Evolutionary conservation across 1,139 yeast species (phyloP).

Genomic region (Hemisphaericaspora subhashii): DNA sequence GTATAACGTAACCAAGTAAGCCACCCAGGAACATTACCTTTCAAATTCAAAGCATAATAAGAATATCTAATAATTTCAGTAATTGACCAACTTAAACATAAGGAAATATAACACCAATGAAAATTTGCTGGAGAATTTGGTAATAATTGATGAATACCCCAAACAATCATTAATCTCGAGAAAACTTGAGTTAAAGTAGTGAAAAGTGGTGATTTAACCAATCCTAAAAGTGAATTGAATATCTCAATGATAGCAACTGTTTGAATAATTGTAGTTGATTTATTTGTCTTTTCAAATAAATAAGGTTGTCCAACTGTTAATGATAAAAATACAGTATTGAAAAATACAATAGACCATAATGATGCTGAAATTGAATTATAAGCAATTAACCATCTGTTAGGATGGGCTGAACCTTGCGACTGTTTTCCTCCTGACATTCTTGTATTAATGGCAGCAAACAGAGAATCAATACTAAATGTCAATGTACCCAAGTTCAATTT

Average conservation of each 20-base stretch:
- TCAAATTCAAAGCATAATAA: constrained; percentile 73
- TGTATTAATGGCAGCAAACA: too few species aligned
- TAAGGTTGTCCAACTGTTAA: constrained; percentile 53
- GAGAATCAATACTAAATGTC: too few species aligned
- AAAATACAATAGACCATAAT: constrained; percentile 45
- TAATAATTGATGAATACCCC: constrained; percentile 75
- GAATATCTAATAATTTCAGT: constrained; percentile 89
- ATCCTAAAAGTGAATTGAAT: constrained; percentile 70
- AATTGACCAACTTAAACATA: constrained; percentile 83
- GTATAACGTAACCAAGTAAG: constrained; percentile 80
- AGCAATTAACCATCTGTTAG: constrained; percentile 42
- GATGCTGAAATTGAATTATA: constrained; percentile 48
- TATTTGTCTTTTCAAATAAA: constrained; percentile 58
- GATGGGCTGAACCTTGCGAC: constrained; percentile 18
- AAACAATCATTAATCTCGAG: constrained; percentile 78
- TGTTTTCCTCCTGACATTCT: not conserved
- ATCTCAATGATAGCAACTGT: constrained; percentile 83
- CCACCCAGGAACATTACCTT: constrained; percentile 56
- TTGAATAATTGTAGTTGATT: constrained; percentile 69
- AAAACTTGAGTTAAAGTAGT: constrained; percentile 87
- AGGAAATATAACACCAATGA: constrained; percentile 62
- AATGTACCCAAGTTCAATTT: too few species aligned
- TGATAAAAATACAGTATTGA: constrained; percentile 41
- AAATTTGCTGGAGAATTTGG: constrained; percentile 67
- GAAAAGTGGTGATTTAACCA: constrained; percentile 79